Conservation (phyloP, 768 basidiomycete species). For the Lentinula raphanica region DNA sequence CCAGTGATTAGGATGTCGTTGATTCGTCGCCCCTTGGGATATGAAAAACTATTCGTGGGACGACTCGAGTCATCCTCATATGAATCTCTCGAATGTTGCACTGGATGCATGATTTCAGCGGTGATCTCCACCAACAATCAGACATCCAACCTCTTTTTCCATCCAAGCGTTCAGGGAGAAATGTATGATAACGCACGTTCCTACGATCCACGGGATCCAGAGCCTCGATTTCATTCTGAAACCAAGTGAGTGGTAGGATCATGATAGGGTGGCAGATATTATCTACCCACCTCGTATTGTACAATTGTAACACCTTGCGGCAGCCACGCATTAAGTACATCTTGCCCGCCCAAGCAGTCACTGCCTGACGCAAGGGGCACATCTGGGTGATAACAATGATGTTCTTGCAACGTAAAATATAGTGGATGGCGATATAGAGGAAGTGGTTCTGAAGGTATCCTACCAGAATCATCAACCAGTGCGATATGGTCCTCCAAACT, state of each 20-base stretch:
- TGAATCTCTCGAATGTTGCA: neutral
- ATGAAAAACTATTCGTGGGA: constrained; percentile 9
- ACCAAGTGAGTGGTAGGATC: neutral
- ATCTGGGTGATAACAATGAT: constrained; percentile 38
- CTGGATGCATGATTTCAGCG: neutral
- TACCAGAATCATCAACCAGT: constrained; percentile 17
- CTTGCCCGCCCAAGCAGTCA: constrained; percentile 32
- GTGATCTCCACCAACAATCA: constrained; percentile 24
- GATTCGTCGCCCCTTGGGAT: constrained; percentile 33
- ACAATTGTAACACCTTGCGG: constrained; percentile 31
- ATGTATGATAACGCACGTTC: constrained; percentile 41
- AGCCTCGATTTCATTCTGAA: constrained; percentile 36
- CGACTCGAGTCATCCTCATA: neutral
- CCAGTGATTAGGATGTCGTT: constrained; percentile 50
- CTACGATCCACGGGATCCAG: constrained; percentile 34
- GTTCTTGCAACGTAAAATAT: constrained; percentile 38
- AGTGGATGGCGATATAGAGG: constrained; percentile 30
- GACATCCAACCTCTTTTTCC: constrained; percentile 21
- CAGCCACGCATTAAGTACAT: constrained; percentile 45
- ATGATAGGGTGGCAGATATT: constrained; percentile 9
- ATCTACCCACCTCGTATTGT: constrained; percentile 31
- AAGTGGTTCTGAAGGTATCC: constrained; percentile 14
- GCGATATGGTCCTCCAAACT: constrained; percentile 17
- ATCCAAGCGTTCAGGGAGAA: constrained; percentile 28
- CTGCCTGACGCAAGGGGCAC: constrained; percentile 30